These are phyloP conservation scores for Rosa multiflora DNA, from an alignment of 306 rosid species.

Conservation along the genomic window DNA sequence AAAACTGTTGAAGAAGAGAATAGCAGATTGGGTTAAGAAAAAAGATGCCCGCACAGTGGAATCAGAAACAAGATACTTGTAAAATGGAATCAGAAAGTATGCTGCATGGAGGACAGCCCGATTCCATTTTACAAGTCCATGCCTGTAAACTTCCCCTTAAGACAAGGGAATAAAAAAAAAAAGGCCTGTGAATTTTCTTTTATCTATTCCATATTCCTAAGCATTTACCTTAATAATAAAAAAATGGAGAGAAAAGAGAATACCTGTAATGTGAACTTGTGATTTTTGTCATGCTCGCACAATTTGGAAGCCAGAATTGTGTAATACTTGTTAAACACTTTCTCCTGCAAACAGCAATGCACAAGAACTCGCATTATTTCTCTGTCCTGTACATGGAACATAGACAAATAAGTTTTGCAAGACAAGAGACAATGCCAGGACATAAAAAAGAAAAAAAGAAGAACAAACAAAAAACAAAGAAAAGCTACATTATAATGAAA, in stretches of 20 bases:
- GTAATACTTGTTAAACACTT: conserved; percentile 85
- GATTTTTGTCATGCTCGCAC: conserved; percentile 93
- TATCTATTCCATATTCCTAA: neutral
- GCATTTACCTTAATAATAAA: neutral
- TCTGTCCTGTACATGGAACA: conserved; percentile 60
- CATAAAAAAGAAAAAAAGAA: neutral
- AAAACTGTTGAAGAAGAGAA: conserved; percentile 51
- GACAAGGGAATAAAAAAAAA: too few species aligned
- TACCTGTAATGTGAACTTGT: conserved; percentile 94
- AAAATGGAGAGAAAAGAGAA: conserved; percentile 5
- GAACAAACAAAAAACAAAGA: too few species aligned
- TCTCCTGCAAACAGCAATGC: conserved; percentile 93
- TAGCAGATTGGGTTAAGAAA: neutral
- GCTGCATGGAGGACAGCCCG: neutral
- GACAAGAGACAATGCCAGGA: neutral
- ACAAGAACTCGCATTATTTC: conserved; percentile 89
- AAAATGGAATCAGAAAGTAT: too few species aligned
- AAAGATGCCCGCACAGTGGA: neutral
- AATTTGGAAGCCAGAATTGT: conserved; percentile 79
- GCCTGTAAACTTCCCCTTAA: neutral
- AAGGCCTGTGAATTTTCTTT: neutral
- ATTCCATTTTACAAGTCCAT: neutral
- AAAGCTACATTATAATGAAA: neutral
- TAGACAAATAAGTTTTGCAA: neutral
- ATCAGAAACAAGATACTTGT: neutral